Evolutionary conservation across 1,284 basidiomycete species (phyloP).

Genomic region (Ganoderma multipileum): DNA sequence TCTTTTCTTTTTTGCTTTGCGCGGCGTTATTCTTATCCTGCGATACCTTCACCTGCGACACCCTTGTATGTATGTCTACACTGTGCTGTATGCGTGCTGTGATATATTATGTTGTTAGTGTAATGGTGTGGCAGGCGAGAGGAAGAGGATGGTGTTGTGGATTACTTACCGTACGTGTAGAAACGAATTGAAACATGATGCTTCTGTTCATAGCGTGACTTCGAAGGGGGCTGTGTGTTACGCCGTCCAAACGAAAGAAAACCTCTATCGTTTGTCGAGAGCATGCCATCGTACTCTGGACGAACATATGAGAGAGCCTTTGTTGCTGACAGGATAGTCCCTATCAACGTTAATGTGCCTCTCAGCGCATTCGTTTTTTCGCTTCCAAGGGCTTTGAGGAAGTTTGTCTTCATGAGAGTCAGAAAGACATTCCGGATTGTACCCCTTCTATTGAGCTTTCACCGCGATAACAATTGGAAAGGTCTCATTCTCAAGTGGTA

Average conservation of each 20-base stretch:
- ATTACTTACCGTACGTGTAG: slow-evolving; percentile 29
- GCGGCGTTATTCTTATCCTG: slow-evolving; percentile 15
- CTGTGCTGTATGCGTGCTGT: slow-evolving; percentile 20
- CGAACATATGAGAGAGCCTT: too few relatives aligned
- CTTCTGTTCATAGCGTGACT: background rate
- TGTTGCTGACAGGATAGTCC: too few relatives aligned
- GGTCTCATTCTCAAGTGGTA: too few relatives aligned
- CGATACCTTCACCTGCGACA: slow-evolving; percentile 12
- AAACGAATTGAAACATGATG: slow-evolving; percentile 13
- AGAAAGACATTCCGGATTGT: too few relatives aligned
- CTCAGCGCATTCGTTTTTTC: too few relatives aligned
- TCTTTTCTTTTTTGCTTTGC: background rate
- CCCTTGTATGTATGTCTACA: slow-evolving; percentile 14
- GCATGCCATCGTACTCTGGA: too few relatives aligned
- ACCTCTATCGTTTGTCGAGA: too few relatives aligned
- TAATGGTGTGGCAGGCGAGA: slow-evolving; percentile 20
- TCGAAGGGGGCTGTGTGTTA: background rate
- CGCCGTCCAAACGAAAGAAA: background rate
- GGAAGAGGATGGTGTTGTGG: background rate
- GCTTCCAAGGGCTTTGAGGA: too few relatives aligned
- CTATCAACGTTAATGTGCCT: too few relatives aligned
- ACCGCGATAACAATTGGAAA: too few relatives aligned
- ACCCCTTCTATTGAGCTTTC: too few relatives aligned
- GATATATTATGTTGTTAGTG: slow-evolving; percentile 26
- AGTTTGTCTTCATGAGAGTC: too few relatives aligned